phyloP scores from a whole-genome alignment of 164 flowering plant genomes.

The Taxillus chinensis region DNA sequence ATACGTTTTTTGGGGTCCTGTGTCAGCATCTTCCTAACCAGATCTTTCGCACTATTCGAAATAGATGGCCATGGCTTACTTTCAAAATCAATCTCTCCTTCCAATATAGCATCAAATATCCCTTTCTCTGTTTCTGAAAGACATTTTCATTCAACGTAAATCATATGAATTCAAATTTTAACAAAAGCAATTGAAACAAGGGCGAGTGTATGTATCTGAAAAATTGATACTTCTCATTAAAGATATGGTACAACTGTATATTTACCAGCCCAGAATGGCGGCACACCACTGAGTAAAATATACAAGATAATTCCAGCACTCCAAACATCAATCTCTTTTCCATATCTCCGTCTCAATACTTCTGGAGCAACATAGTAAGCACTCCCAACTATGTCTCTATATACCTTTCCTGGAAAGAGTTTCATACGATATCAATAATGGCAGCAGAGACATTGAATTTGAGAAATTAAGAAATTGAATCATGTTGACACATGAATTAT shows the following conservation, averaged over 20 bases:
- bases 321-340: slow-evolving; percentile 90
- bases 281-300: slow-evolving; percentile 73
- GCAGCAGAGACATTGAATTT: too few relatives aligned
- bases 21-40: slow-evolving; percentile 74
- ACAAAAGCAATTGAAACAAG: background rate
- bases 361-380: slow-evolving; percentile 98
- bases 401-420: slow-evolving; percentile 57
- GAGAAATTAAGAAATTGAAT: background rate
- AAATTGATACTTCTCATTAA: background rate
- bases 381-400: slow-evolving; percentile 84
- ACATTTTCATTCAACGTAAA: slow-evolving; percentile 2
- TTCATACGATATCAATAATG: background rate
- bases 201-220: background rate
- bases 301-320: slow-evolving; percentile 90
- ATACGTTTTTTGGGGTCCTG: slow-evolving; percentile 70
- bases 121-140: slow-evolving; percentile 72
- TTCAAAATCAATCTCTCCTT: slow-evolving; percentile 67
- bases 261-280: slow-evolving; percentile 85
- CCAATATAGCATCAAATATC: slow-evolving; percentile 63
- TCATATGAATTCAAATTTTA: background rate
- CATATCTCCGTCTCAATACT: slow-evolving; percentile 71
- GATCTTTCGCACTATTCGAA: slow-evolving; percentile 71
- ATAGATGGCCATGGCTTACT: slow-evolving; percentile 76
- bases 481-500: background rate
- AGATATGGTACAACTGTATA: background rate